These are phyloP conservation scores for Albophoma yamanashiensis DNA, from an alignment of 2,329 filamentous ascomycete species.

Conservation along the genomic window DNA sequence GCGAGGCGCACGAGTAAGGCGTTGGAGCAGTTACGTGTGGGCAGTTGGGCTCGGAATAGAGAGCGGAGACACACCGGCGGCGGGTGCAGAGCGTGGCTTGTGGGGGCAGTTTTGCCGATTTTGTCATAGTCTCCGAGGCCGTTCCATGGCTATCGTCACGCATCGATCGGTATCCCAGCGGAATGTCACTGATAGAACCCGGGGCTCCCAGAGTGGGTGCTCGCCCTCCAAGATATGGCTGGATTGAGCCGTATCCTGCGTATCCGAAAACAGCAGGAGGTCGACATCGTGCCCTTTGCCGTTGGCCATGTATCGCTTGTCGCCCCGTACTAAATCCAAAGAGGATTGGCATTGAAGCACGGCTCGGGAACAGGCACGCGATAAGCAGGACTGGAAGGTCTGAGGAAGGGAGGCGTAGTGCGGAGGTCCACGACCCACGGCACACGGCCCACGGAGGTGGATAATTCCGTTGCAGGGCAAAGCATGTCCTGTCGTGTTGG, in stretches of 20 bases:
- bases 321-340: neutral
- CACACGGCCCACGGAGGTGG: neutral
- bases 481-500: neutral
- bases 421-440: too few species aligned
- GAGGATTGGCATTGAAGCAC: neutral
- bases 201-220: neutral
- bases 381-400: neutral
- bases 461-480: neutral
- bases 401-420: neutral
- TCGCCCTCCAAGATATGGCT: neutral
- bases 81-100: neutral
- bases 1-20: neutral
- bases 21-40: neutral
- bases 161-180: neutral
- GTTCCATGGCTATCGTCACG: neutral
- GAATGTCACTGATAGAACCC: neutral
- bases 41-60: neutral
- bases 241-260: neutral
- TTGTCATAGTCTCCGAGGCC: neutral
- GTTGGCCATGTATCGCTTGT: neutral
- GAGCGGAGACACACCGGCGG: neutral
- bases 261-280: neutral
- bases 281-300: neutral
- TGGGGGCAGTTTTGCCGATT: neutral
- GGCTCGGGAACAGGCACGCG: too few species aligned